Base-by-base conservation (phyloP, 805 yeast genomes). In the Phaffomyces antillensis region DNA sequence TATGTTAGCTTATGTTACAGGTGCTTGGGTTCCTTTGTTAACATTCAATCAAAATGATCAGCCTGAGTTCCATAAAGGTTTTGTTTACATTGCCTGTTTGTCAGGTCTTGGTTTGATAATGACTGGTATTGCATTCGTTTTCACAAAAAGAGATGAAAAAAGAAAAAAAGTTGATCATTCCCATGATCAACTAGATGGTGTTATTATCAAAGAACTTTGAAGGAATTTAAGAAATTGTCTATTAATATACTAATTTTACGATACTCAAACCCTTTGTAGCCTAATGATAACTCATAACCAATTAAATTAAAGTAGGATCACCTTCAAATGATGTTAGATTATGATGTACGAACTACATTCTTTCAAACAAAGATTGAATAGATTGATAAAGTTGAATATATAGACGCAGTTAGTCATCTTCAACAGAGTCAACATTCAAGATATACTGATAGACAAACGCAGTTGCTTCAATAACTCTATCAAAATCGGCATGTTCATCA, bases 371-470 rank as follows among this genome's bases (percentile, higher is more conserved):
- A 4, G 23, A 20, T 20, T 20, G 5, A 5, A 20, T 20, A 20
- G 23, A 20, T 20, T 20, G 6, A 20, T 4, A 20, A 20, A n/a
- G n/a, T n/a, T n/a, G 23, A 5, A 7, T 20, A 20, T 20, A 20
- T 20, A 20, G 5, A 4, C 23, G 1, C 5, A 5, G 5, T 4
- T 7, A 35, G n/a, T 39, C 37, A 20, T 42, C 43, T 7, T 20
- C 30, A 7, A 37, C 43, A n/a, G 41, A 61, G 43, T 73, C 72
- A 33, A 70, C 65, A 43, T 70, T 68, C 51, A 67, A 73, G 47
- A 76, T 62, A 49, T 72, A 74, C 48, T 72, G 71, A 52, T 73
- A 73, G 54, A 66, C 70, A 58, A 75, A 76, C 0, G 79, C 77
- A 34, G 76, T 63, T 30, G 67, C 59, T 49, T 75, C 74, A 45